Percentiles rank a stretch among this genome's conserved stretches.
These are phyloP conservation scores for Peronosclerospora sorghi DNA, from an alignment of 352 stramenopile species.

Conservation along the genomic window DNA sequence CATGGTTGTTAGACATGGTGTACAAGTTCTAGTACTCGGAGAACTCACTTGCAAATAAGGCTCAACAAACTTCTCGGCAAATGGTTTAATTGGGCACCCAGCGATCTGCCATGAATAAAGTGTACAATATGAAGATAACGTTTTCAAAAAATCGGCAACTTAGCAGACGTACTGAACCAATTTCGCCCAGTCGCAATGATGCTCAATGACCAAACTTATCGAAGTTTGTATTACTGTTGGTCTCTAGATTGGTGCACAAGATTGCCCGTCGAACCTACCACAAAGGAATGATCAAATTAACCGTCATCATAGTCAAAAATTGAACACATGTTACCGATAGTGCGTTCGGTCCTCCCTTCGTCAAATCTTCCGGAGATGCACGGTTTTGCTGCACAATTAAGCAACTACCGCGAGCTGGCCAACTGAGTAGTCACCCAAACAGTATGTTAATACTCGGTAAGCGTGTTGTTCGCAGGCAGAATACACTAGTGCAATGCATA, in stretches of 20 bases:
- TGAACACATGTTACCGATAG: conserved; percentile 31
- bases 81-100: conserved; percentile 71
- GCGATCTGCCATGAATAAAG: conserved; percentile 35
- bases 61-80: conserved; percentile 68
- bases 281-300: neutral
- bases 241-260: conserved; percentile 61
- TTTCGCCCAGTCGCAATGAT: conserved; percentile 56
- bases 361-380: conserved; percentile 54
- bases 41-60: conserved; percentile 44
- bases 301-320: neutral
- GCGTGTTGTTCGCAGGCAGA: neutral
- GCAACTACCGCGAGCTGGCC: conserved; percentile 54
- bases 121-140: conserved; percentile 2
- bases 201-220: conserved; percentile 71
- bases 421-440: conserved; percentile 13
- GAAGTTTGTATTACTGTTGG: conserved; percentile 47
- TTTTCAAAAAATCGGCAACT: neutral
- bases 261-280: conserved; percentile 55
- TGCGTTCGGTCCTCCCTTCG: conserved; percentile 41
- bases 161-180: conserved; percentile 30
- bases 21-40: neutral
- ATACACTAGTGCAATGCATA: conserved; percentile 16
- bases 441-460: neutral
- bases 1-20: neutral
- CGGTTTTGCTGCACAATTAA: conserved; percentile 63